Evolutionary conservation across 2,329 filamentous ascomycete species (phyloP).

Genomic region (Chrysoporthe cubensis): DNA sequence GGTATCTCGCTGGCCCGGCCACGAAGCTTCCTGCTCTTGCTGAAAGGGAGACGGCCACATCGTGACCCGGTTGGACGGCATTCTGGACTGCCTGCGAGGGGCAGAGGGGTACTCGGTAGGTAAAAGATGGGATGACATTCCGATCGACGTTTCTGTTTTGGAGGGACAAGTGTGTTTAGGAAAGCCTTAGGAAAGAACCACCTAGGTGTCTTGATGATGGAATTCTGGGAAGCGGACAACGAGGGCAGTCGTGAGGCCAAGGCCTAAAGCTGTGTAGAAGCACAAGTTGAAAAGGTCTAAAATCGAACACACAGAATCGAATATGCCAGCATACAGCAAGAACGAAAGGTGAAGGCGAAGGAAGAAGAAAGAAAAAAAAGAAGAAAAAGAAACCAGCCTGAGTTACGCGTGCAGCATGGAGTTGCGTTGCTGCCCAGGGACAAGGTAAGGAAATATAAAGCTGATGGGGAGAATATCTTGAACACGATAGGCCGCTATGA

Average conservation of each 20-base stretch:
- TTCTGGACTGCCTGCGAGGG: slow-evolving; percentile 10
- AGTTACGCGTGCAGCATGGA: not conserved
- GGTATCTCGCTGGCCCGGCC: slow-evolving; percentile 25
- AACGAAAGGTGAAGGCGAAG: not conserved
- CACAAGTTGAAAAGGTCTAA: not conserved
- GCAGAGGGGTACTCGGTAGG: not conserved
- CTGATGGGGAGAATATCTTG: not conserved
- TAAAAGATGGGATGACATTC: slow-evolving; percentile 29
- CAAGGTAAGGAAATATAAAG: not conserved
- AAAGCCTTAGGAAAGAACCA: not conserved
- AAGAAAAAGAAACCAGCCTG: not conserved
- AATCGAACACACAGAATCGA: slow-evolving; percentile 2
- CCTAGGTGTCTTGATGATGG: not conserved
- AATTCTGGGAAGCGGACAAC: not conserved
- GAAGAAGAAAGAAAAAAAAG: not conserved
- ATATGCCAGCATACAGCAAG: slow-evolving; percentile 20
- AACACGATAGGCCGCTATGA: not conserved
- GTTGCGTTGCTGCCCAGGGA: not conserved
- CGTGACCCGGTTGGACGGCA: slow-evolving; percentile 27
- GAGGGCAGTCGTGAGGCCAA: slow-evolving; percentile 1
- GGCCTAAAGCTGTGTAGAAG: not conserved
- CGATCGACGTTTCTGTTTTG: not conserved
- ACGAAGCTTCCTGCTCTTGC: slow-evolving; percentile 23
- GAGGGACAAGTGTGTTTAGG: not conserved
- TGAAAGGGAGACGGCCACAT: slow-evolving; percentile 31